Evolutionary conservation across 2,329 filamentous ascomycete genomes (phyloP), one percentile per base, ranked within the genome.

Genomic region (Elsinoe ampelina): DNA sequence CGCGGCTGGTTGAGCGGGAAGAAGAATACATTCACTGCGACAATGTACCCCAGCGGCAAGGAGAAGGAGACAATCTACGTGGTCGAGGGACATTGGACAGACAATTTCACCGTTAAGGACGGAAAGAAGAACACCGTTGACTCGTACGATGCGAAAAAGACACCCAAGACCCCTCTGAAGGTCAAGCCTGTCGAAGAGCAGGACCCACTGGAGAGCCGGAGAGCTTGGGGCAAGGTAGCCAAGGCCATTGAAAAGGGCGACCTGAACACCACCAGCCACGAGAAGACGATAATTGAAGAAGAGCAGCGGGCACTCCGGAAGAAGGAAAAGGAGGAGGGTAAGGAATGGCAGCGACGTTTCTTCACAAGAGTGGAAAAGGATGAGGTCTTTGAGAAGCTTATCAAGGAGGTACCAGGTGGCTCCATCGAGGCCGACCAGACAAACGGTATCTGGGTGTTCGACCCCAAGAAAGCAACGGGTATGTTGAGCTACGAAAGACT

Each of bases 1-100:
- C 92, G 89, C 70, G 92, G 92, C 58, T 98, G 92, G 92, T 73
- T 98, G 8, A 90, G 86, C 45, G 93, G 92, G 63, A 95, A 95
- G 79, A 96, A 95, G 77, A 97, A 97, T 75, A 87, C 80, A 57
- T 89, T 97, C 69, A 82, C 77, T 11, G 92, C 90, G 12, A 78
- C 77, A 20, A 70, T 97, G 58, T 90, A 86, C 73, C 87, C 71
- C 73, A 83, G 74, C 60, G 80, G 77, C 60, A 83, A 73, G 72
- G 89, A 85, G 71, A 87, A 86, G 72, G 85, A 87, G 54, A 79
- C 82, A 59, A 76, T 85, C 50, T 96, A 92, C 77, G 89, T 84
- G n/a, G 79, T 86, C 38, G 84, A 89, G 30, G 93, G 93, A 20
- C 89, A 95, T 69, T 98, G 93, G 93, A 95, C 84, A 58, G 88